Base-by-base conservation (phyloP, 768 basidiomycete genomes). In the Lactarius tabidus region DNA sequence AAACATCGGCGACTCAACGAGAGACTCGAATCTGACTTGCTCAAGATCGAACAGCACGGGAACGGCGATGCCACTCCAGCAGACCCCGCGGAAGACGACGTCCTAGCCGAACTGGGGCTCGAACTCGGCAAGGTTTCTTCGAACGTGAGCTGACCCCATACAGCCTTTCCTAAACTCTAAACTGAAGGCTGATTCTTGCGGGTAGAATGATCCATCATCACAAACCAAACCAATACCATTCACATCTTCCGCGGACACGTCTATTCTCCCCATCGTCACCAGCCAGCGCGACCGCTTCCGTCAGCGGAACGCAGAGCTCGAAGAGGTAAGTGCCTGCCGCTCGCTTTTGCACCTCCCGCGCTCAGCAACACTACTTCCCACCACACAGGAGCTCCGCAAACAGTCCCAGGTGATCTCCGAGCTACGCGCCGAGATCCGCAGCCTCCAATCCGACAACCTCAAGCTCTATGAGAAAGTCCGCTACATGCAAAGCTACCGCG, bases 391-490 rank as follows among this genome's bases (percentile, higher is more conserved):
- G 78, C 84, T 98, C 5, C 89, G 95, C 56, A 95, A 91, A 70
- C 97, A 98, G 76, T 96, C 91, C 79, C 93, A 95, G 66, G 84
- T 88, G 64, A 95, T 98, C 65, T 93, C 94, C 0, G 95, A 97
- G 72, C 80, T 98, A n/a, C 88, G 95, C 20, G 78, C 87, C 29
- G 97, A 98, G 77, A 87, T 95, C 77, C 94, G 95, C 75, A 86
- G 85, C 61, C 81, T 99, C 43, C 96, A 98, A 76, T 82, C 88
- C 1, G 97, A 98, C 76, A 99, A 98, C 74, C 84, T 99, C 53
- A 98, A 99, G 75, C 79, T 98, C 65, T 98, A 98, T 76, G 97
- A 98, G 77, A 99, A 98, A 79, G 95, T 98, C 59, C 87, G 95
- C 66, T 98, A 98, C 74, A 97, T 98, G 88, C 95, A 98, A 75